phyloP scores from a whole-genome alignment of 2,329 filamentous ascomycete species.

The Hypoxylon sp. region DNA sequence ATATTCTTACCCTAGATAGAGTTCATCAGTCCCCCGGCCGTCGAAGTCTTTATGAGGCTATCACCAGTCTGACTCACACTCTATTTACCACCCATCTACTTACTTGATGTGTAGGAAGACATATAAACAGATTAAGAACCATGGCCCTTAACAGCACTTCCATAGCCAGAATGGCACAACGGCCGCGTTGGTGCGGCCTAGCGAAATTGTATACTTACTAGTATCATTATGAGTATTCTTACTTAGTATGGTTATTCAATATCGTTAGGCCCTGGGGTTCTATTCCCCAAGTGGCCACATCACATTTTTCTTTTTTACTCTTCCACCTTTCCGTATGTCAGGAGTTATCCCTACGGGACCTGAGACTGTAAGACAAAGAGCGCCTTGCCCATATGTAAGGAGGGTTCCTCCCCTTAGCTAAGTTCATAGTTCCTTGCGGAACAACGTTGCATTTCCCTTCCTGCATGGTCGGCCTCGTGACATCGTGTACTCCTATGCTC shows the following conservation, averaged over 20 bases:
- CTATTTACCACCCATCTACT: not conserved
- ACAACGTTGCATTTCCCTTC: too few relatives aligned
- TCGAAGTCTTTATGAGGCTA: not conserved
- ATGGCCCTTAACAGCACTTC: too few relatives aligned
- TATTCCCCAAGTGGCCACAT: slow-evolving; percentile 16
- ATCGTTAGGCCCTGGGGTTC: slow-evolving; percentile 26
- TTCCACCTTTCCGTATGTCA: too few relatives aligned
- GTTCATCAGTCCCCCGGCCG: not conserved
- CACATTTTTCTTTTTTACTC: too few relatives aligned
- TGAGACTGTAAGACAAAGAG: too few relatives aligned
- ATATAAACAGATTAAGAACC: not conserved
- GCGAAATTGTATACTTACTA: not conserved
- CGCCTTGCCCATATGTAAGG: too few relatives aligned
- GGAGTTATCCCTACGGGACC: too few relatives aligned
- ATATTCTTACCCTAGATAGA: not conserved
- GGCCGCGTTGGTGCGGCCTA: not conserved
- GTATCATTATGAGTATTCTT: not conserved
- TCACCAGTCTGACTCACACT: not conserved
- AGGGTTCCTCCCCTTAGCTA: too few relatives aligned
- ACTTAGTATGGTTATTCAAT: slow-evolving; percentile 1
- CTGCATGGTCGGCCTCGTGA: too few relatives aligned
- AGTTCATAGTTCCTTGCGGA: too few relatives aligned
- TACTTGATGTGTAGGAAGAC: not conserved
- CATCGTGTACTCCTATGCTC: too few relatives aligned
- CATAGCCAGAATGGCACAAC: too few relatives aligned